Evolutionary conservation across 495 filamentous ascomycete genomes (phyloP), one percentile per base, ranked within the genome.

Genomic region (Hypomontagnella monticulosa): DNA sequence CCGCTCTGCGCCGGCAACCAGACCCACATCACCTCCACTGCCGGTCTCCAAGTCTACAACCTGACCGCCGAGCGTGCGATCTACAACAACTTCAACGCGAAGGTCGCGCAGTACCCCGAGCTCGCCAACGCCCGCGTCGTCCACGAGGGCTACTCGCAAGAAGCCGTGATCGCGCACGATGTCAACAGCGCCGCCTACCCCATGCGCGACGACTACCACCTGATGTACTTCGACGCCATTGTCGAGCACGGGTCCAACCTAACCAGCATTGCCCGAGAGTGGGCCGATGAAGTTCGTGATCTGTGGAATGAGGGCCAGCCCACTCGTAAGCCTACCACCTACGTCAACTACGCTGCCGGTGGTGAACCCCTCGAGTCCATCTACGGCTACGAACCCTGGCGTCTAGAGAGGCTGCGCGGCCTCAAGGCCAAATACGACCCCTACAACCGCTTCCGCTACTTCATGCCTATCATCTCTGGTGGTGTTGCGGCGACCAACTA

Each of bases 301-400:
- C 53, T 71, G 2, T 18, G 73, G 1, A 27, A 61, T 8, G n/a
- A 56, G 11, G 70, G 68, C 15, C 61, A 51, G 20, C 66, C 64
- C 8, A 48, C 63, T 43, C 50, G 58, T 3, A 71, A 76, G 27
- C 16, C 40, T 7, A 32, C 69, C 41, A 70, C 71, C 1, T 84
- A 84, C 55, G 68, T 79, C 9, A 84, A 83, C 57, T 83, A 84
- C 70, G 80, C 80, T 2, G 58, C 67, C 20, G 80, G 79, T 0
- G 63, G 76, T 19, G 80, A 84, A 68, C 49, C 56, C 2, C 57
- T 69, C 7, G 71, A 77, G 48, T 57, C 63, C 1, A 47, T 77
- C 48, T 83, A 83, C 66, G 80, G 81, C 10, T 80, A 78, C 66
- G 80, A 82, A 19, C 20, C 66, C n/a, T 81, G 78, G 80, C 67